Percentiles rank a stretch among this genome's conserved stretches.
Evolutionary conservation across 352 stramenopile species (phyloP).

Genomic region (Globisporangium takayamanum): DNA sequence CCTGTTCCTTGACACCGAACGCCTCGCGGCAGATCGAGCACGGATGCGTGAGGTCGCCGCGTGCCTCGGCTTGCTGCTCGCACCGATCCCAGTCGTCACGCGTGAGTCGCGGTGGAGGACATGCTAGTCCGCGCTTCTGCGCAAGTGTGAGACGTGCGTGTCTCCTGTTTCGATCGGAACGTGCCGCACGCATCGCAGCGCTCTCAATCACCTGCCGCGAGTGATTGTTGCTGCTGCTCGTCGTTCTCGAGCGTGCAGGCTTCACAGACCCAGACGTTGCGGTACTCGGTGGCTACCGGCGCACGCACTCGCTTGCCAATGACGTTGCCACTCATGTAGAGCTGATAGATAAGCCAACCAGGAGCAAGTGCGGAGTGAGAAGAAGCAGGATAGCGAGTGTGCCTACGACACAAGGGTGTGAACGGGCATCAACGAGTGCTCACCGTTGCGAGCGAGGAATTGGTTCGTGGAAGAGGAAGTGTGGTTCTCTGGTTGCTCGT

Average conservation of each 20-base stretch:
- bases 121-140: constrained; percentile 57
- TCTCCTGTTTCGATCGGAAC: constrained; percentile 18
- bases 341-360: neutral
- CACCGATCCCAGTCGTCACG: constrained; percentile 65
- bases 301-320: neutral
- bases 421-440: neutral
- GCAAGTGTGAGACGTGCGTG: constrained; percentile 45
- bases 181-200: constrained; percentile 46
- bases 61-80: constrained; percentile 53
- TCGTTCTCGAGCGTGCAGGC: constrained; percentile 76
- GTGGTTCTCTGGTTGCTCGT: neutral
- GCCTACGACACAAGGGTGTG: too few species aligned
- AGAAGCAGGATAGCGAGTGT: neutral
- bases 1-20: constrained; percentile 67
- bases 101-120: constrained; percentile 55
- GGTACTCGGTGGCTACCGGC: constrained; percentile 21
- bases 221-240: constrained; percentile 15
- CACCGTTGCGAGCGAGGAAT: neutral
- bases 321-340: neutral
- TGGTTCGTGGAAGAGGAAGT: neutral
- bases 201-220: constrained; percentile 12
- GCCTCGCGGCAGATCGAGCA: constrained; percentile 79
- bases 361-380: neutral
- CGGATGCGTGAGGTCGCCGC: constrained; percentile 54
- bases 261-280: constrained; percentile 71